Evolutionary conservation across 2,329 filamentous ascomycete genomes (phyloP), one percentile per base, ranked within the genome.

Genomic region (Hymenotorrendiella dingleyae): DNA sequence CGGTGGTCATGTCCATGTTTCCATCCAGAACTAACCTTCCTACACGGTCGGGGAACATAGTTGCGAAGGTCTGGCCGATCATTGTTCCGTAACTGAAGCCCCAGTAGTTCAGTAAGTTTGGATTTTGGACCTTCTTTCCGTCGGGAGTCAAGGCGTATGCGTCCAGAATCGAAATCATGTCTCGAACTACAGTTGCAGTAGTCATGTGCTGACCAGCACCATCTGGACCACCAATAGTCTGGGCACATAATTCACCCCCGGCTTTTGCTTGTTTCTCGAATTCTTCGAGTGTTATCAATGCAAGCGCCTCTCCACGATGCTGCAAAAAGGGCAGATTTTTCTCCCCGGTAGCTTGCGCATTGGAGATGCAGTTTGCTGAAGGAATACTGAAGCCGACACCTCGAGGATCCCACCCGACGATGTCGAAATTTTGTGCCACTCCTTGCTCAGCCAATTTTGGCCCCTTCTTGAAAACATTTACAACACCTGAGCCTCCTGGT

Each of bases 321-420:
- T 35, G 8, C 14, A 32, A 32, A 32, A 26, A 14, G n/a, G 26
- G 16, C 14, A 5, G 4, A 4, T 3, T 29, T 19, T 6, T 14
- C 28, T 19, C 9, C 9, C 8, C 26, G 6, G 6, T 37, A 22
- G 22, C 11, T 24, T 26, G 12, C 10, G 12, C 8, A 27, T 24
- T 16, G 6, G 12, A 9, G 19, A 45, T 37, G 24, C 47, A 54
- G 19, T 50, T 36, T 27, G 42, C 50, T 8, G 30, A 20, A 5
- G 52, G 50, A 22, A 48, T 42, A 22, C 43, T 49, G 26, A 26
- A 30, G 11, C 46, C 43, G 23, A 47, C 44, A 14, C 72, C 73
- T 28, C 73, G 65, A 2, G 72, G 71, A 36, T 76, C 72, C 38
- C 70, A 75, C 21, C 68, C 66, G 43, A 76, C 64, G 3, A 76